phyloP scores from a whole-genome alignment of 2,329 filamentous ascomycete species.

The Fusarium sp. region DNA sequence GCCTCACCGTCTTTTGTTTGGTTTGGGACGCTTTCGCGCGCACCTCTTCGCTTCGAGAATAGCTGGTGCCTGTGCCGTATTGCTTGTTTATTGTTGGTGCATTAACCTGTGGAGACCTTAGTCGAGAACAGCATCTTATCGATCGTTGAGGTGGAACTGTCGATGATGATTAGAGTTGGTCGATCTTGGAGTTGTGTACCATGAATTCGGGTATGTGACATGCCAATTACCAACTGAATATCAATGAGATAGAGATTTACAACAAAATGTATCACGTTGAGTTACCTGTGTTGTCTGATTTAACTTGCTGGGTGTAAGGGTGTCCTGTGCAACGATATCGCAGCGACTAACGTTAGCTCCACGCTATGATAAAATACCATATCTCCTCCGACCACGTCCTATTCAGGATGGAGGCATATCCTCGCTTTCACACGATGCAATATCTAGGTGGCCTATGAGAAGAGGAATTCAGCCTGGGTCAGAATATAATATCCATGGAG shows the following conservation, averaged over 20 bases:
- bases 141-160: slow-evolving; percentile 17
- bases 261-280: neutral
- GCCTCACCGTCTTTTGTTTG: slow-evolving; percentile 44
- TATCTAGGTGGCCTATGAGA: no score
- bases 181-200: neutral
- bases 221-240: neutral
- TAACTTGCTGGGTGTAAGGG: neutral
- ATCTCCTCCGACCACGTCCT: neutral
- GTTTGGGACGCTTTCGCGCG: slow-evolving; percentile 1
- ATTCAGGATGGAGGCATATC: neutral
- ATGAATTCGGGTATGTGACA: neutral
- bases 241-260: no score
- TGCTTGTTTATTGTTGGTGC: slow-evolving; percentile 37
- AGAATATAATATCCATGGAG: no score
- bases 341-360: neutral
- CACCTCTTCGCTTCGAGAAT: slow-evolving; percentile 21
- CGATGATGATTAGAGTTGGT: slow-evolving; percentile 18
- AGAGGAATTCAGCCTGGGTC: no score
- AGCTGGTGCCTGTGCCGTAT: slow-evolving; percentile 20
- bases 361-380: slow-evolving; percentile 1
- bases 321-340: neutral
- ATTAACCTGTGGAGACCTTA: slow-evolving; percentile 31
- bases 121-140: slow-evolving; percentile 22
- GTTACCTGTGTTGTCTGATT: neutral
- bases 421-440: neutral